phyloP scores from a whole-genome alignment of 768 basidiomycete genomes.

The Suillus brevipes region DNA sequence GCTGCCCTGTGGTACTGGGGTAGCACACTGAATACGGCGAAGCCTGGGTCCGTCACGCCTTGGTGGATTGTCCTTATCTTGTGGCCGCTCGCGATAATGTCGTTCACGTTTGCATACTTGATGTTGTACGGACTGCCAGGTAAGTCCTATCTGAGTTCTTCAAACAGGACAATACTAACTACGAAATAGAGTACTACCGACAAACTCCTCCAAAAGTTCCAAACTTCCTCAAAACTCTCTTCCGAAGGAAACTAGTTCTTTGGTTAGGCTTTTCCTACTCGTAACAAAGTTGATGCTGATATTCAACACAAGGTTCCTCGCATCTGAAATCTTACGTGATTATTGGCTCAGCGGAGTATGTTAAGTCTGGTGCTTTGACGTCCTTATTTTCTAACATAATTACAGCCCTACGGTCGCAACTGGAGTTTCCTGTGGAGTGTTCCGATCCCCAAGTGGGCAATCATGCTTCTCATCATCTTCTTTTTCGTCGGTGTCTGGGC shows the following conservation, averaged over 20 bases:
- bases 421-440: constrained; percentile 94
- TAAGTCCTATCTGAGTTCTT: constrained; percentile 29
- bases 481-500: constrained; percentile 94
- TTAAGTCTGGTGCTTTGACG: constrained; percentile 16
- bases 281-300: background rate
- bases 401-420: constrained; percentile 86
- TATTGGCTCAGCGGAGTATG: constrained; percentile 88
- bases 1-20: constrained; percentile 98
- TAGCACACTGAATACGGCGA: constrained; percentile 62
- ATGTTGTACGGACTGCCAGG: constrained; percentile 88
- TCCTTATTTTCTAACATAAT: constrained; percentile 15
- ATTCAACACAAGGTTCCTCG: constrained; percentile 60
- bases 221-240: constrained; percentile 85
- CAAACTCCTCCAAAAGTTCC: constrained; percentile 95
- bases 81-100: constrained; percentile 81
- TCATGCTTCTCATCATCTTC: constrained; percentile 69
- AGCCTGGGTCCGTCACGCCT: constrained; percentile 58
- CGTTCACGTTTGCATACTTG: constrained; percentile 76
- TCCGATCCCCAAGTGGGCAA: constrained; percentile 80
- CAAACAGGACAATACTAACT: constrained; percentile 10
- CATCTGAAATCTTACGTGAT: constrained; percentile 88
- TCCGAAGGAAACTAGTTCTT: constrained; percentile 87
- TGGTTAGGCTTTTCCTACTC: constrained; percentile 47
- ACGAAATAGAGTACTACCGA: constrained; percentile 71
- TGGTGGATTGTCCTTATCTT: constrained; percentile 83